Conservation (phyloP, 495 filamentous ascomycete genomes). For the Stereocaulon alpinum region DNA sequence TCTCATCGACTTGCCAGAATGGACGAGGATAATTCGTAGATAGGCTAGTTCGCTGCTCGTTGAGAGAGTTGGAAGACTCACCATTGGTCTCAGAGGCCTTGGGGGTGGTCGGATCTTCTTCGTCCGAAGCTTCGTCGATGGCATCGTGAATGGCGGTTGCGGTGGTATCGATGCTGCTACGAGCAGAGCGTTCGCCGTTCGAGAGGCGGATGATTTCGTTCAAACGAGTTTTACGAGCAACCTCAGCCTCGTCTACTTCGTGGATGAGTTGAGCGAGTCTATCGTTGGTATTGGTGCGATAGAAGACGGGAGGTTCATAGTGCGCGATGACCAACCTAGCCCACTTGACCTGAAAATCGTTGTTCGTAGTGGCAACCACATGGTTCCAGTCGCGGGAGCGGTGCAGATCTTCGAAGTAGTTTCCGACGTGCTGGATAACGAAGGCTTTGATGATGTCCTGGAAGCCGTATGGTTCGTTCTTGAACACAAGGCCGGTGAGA, state of each 20-base stretch:
- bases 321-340: constrained; percentile 1
- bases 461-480: background rate
- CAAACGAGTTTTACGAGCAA: background rate
- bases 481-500: constrained; percentile 17
- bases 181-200: background rate
- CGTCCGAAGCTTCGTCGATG: background rate
- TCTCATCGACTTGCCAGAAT: constrained; percentile 1
- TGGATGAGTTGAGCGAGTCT: no score
- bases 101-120: background rate
- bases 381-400: constrained; percentile 13
- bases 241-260: background rate
- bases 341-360: constrained; percentile 12
- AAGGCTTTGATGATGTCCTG: constrained; percentile 11
- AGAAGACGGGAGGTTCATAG: background rate
- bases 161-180: background rate
- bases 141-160: background rate
- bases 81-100: constrained; percentile 4
- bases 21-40: background rate
- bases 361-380: background rate
- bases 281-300: background rate
- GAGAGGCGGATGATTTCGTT: background rate
- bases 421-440: constrained; percentile 15
- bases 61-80: background rate
- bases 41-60: background rate
- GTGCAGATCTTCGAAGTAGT: constrained; percentile 10